These are phyloP conservation scores for Plenodomus tracheiphilus DNA, from an alignment of 2,329 filamentous ascomycete species.

Conservation along the genomic window DNA sequence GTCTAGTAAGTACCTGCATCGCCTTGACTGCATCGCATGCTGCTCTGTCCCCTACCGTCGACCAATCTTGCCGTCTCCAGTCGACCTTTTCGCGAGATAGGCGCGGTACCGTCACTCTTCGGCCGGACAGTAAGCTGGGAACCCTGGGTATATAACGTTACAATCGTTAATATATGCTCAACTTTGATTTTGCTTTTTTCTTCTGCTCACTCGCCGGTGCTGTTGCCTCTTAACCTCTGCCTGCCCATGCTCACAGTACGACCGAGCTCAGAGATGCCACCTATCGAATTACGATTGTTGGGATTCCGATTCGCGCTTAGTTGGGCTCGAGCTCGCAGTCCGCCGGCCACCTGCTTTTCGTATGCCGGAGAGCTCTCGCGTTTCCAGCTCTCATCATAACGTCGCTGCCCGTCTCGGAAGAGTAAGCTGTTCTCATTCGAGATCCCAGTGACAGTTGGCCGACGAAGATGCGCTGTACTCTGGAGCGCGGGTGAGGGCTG, in stretches of 20 bases:
- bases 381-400: conserved; percentile 28
- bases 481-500: conserved; percentile 37
- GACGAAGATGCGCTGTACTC: conserved; percentile 31
- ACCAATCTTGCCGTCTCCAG: neutral
- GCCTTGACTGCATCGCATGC: neutral
- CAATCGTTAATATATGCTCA: conserved; percentile 26
- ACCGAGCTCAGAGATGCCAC: conserved; percentile 27
- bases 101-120: conserved; percentile 9
- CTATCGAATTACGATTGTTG: conserved; percentile 35
- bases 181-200: conserved; percentile 5
- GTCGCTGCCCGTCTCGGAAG: conserved; percentile 29
- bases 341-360: conserved; percentile 32
- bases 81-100: neutral
- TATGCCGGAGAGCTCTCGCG: conserved; percentile 36
- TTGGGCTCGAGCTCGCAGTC: conserved; percentile 29
- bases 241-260: conserved; percentile 35
- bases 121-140: conserved; percentile 26
- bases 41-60: neutral
- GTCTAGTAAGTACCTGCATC: neutral
- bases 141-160: conserved; percentile 27
- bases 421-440: conserved; percentile 32
- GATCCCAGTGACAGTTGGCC: conserved; percentile 31
- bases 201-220: conserved; percentile 38
- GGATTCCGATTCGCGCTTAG: conserved; percentile 28
- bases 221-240: conserved; percentile 32